Evolutionary conservation across 116 monocot genomes (phyloP).

Genomic region (Papilionanthe hybrid): DNA sequence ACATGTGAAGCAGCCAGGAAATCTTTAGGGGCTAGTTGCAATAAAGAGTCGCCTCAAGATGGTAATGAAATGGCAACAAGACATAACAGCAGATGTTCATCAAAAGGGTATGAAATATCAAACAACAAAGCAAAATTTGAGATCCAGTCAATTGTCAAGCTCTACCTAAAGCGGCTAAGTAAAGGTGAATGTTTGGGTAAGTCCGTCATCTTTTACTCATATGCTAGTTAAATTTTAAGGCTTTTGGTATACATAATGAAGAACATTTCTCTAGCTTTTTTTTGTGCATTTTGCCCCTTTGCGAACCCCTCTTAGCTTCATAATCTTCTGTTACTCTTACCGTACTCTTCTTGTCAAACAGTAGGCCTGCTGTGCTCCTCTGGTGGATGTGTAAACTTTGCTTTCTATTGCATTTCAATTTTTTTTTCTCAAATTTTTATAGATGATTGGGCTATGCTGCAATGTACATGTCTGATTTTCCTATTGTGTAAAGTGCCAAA

Average conservation of each 20-base stretch:
- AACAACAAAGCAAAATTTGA: conserved; percentile 24
- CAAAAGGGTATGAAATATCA: neutral
- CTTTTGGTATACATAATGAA: neutral
- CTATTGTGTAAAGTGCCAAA: no score
- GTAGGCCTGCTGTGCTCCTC: no score
- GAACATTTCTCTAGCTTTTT: neutral
- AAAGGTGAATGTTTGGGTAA: conserved; percentile 34
- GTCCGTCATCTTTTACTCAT: neutral
- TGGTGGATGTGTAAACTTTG: no score
- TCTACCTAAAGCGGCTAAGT: conserved; percentile 35
- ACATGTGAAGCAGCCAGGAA: neutral
- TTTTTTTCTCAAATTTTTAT: no score
- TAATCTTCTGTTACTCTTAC: no score
- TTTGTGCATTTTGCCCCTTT: no score
- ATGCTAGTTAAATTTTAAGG: neutral
- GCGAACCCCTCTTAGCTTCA: no score
- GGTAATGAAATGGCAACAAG: neutral
- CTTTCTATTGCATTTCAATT: no score
- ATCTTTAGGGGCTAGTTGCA: neutral
- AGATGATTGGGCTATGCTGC: no score
- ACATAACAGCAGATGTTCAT: conserved; percentile 5
- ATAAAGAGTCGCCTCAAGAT: neutral
- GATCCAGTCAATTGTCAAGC: conserved; percentile 40
- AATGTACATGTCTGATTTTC: no score
- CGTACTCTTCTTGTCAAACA: no score